Evolutionary conservation across 108 stramenopile genomes (phyloP), one percentile per base, ranked within the genome.

Genomic region (Cylindrotheca closterium): DNA sequence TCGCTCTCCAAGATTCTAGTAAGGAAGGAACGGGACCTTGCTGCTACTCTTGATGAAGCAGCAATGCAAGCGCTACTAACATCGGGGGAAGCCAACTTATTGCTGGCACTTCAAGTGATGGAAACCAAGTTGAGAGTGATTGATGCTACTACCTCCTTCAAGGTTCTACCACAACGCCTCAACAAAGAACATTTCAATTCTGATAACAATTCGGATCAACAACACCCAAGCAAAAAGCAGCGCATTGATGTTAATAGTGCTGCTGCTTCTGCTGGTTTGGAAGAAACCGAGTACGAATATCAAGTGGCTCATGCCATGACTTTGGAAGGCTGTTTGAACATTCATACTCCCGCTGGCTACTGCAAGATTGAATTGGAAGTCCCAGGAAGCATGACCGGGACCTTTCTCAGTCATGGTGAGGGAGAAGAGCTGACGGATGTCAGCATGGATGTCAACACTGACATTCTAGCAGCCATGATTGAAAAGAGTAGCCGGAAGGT

Each of bases 401-500:
- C 80, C 18, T 93, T 93, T 68, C 47, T 78, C 24, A 65, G 63
- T 37, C 32, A 47, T n/a, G 47, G 28, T 2, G 70, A 79, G 23
- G 81, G 74, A 42, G 76, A 68, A 23, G 63, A 82, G 3, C 84
- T 92, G 29, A 60, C 70, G 8, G 84, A 79, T 42, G 85, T 90
- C 0, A 66, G 60, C 30, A 73, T 93, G 19, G 77, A 83, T 19
- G 60, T 93, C 49, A 79, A 93, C 61, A 93, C 92, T 4, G 79
- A 79, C 42, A 86, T 85, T 31, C 70, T 93, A 25, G 92, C 92
- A 18, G 60, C 81, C 10, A 87, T 85, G 74, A 71, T 93, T 52
- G 92, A 93, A 58, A 75, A 77, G 50, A 81, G 87, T 37, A 86
- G 85, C 65, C 85, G 92, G 31, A 68, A 70, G 3, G 82, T 87